phyloP scores from a whole-genome alignment of 2,329 filamentous ascomycete species.

The Lasiodiplodia hormozganensis region DNA sequence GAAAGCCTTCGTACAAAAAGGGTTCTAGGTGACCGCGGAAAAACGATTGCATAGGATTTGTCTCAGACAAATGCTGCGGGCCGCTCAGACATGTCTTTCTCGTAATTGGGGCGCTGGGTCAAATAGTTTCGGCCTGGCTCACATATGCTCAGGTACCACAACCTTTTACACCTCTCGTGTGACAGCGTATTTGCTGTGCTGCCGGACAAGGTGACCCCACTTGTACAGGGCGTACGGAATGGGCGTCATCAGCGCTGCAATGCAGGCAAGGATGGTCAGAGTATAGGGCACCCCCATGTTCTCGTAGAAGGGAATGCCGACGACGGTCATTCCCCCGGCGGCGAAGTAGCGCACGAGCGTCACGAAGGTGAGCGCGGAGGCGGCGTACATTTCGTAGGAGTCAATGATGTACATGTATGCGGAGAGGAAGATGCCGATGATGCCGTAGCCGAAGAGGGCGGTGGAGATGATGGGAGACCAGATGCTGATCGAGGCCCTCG shows the following conservation, averaged over 20 bases:
- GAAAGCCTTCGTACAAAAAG: neutral
- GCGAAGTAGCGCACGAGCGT: constrained; percentile 50
- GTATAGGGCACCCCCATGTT: constrained; percentile 47
- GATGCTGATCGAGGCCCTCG: constrained; percentile 52
- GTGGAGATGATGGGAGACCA: constrained; percentile 60
- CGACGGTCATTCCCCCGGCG: constrained; percentile 50
- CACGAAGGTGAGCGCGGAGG: constrained; percentile 53
- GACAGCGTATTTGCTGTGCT: constrained; percentile 29
- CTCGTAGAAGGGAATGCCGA: constrained; percentile 48
- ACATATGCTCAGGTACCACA: neutral
- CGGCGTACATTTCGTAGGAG: constrained; percentile 61
- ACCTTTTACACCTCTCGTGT: constrained; percentile 9
- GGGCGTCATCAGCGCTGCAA: constrained; percentile 42
- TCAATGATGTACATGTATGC: constrained; percentile 65
- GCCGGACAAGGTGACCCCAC: constrained; percentile 35
- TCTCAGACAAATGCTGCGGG: neutral
- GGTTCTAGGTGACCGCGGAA: neutral
- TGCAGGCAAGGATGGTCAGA: constrained; percentile 48
- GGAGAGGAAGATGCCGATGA: constrained; percentile 58
- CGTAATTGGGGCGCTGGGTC: neutral
- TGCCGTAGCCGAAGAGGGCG: constrained; percentile 60
- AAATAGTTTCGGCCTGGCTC: neutral
- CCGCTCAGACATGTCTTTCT: neutral
- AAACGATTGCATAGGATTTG: too few relatives aligned
- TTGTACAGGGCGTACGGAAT: constrained; percentile 47